Evolutionary conservation across 306 rosid genomes (phyloP).

Genomic region (Vachellia collinsii): DNA sequence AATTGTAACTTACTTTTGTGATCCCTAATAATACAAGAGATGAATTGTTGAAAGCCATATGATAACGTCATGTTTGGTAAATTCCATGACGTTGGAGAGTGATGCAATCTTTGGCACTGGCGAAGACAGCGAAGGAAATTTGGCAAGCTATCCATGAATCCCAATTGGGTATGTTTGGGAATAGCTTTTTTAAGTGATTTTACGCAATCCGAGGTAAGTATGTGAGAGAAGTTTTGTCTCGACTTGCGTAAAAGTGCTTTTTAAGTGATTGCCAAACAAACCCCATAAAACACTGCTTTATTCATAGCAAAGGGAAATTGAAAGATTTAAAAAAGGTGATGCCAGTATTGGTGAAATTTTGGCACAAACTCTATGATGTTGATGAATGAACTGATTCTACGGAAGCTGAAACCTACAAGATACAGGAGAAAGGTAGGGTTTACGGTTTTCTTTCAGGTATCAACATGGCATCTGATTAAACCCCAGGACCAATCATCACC

Average conservation of each 20-base stretch:
- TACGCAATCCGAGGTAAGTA: no score
- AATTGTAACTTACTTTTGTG: not conserved
- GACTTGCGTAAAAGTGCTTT: no score
- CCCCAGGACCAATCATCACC: not conserved
- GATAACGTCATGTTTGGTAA: not conserved
- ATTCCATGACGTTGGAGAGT: not conserved
- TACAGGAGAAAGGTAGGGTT: not conserved
- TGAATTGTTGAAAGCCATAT: not conserved
- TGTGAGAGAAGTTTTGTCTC: no score
- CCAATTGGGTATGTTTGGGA: no score
- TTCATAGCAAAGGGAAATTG: not conserved
- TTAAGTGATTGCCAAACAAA: no score
- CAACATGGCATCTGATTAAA: not conserved
- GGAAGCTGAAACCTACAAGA: not conserved
- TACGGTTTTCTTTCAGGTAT: not conserved
- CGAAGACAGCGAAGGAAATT: not conserved
- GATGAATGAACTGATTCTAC: not conserved
- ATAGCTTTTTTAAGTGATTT: no score
- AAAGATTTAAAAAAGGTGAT: not conserved
- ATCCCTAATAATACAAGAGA: not conserved
- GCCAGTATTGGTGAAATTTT: not conserved
- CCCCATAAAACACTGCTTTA: not conserved
- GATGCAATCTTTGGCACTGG: not conserved
- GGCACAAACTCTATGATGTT: not conserved
- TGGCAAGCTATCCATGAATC: not conserved